phyloP scores from a whole-genome alignment of 768 basidiomycete species.

The Crucibulum laeve region DNA sequence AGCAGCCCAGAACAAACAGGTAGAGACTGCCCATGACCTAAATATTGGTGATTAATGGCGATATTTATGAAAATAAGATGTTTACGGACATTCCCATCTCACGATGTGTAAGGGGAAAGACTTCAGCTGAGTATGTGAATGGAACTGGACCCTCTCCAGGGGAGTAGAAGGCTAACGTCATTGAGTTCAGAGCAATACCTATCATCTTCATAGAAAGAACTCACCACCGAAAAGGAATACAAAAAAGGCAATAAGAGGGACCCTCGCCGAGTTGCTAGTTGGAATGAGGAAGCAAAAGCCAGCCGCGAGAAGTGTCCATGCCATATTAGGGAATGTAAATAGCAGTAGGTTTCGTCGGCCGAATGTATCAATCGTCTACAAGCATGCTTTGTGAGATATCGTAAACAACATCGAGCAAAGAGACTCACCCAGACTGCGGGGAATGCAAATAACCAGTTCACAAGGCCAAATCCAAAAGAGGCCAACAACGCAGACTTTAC shows the following conservation, averaged over 20 bases:
- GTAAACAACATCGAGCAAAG: background rate
- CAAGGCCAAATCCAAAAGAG: constrained; percentile 63
- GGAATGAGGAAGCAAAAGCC: constrained; percentile 67
- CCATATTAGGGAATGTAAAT: constrained; percentile 81
- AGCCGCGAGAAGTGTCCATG: constrained; percentile 67
- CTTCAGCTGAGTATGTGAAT: constrained; percentile 88
- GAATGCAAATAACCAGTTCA: constrained; percentile 64
- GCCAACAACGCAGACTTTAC: constrained; percentile 54
- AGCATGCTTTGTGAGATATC: background rate
- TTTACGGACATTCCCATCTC: constrained; percentile 51
- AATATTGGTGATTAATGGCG: constrained; percentile 14
- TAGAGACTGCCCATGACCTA: constrained; percentile 54
- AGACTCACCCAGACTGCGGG: constrained; percentile 54
- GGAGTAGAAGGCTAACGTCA: constrained; percentile 58
- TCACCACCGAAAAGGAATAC: constrained; percentile 38
- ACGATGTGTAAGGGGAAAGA: constrained; percentile 79
- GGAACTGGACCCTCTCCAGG: constrained; percentile 91
- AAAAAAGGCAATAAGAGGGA: constrained; percentile 39
- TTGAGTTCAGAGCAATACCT: background rate
- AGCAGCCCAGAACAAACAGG: constrained; percentile 43
- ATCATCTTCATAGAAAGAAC: constrained; percentile 3
- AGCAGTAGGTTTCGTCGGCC: constrained; percentile 75
- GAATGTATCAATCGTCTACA: constrained; percentile 63
- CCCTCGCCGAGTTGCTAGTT: constrained; percentile 24
- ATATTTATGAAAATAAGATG: constrained; percentile 13